phyloP scores from a whole-genome alignment of 2,329 filamentous ascomycete genomes.

The Paraphoma chrysanthemicola region DNA sequence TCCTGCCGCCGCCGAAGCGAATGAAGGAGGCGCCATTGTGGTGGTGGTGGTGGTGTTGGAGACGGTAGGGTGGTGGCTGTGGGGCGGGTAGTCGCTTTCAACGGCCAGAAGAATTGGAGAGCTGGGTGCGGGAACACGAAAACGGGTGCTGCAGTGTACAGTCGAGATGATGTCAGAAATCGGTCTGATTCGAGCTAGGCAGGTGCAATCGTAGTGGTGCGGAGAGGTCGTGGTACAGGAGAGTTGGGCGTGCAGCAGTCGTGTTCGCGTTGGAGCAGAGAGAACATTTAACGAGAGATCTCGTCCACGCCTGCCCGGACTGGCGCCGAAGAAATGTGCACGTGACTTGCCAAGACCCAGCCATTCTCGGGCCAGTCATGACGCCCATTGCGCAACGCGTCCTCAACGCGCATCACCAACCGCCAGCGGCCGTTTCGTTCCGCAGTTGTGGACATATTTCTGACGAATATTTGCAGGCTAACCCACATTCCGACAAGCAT shows the following conservation, averaged over 20 bases:
- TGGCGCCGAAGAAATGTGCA: not conserved
- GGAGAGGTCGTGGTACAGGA: constrained; percentile 11
- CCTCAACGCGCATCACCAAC: not conserved
- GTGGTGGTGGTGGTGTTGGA: constrained; percentile 19
- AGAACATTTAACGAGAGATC: constrained; percentile 24
- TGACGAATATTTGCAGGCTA: not conserved
- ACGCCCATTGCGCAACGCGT: not conserved
- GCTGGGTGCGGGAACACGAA: constrained; percentile 30
- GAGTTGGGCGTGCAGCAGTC: constrained; percentile 8
- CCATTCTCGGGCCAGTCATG: not conserved
- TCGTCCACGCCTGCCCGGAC: constrained; percentile 13
- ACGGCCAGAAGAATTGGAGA: constrained; percentile 32
- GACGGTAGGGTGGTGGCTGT: constrained; percentile 20
- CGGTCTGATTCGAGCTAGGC: constrained; percentile 23
- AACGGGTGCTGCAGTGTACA: constrained; percentile 27
- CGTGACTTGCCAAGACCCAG: not conserved
- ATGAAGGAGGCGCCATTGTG: constrained; percentile 57
- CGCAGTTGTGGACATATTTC: not conserved
- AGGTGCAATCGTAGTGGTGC: constrained; percentile 14
- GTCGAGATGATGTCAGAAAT: constrained; percentile 24
- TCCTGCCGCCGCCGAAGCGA: constrained; percentile 59
- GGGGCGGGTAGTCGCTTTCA: constrained; percentile 30
- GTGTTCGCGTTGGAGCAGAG: constrained; percentile 23
- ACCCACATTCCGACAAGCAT: too few relatives aligned
- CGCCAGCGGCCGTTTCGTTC: not conserved